Conservation (phyloP, 805 yeast species). For the Candida montana region DNA sequence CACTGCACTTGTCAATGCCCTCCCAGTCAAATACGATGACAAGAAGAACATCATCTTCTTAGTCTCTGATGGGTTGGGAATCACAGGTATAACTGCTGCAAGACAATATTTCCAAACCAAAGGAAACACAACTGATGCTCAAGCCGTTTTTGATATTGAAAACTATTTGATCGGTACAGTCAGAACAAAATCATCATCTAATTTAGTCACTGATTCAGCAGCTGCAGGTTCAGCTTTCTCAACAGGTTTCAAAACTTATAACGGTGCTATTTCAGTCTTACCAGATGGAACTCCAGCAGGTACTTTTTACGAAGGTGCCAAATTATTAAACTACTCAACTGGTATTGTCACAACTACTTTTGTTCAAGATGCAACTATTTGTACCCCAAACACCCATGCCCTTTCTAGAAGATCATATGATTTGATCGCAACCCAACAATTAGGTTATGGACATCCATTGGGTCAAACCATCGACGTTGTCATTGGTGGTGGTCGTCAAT, state of each 20-base stretch:
- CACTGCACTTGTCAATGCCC: constrained; percentile 20
- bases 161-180: constrained; percentile 71
- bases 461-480: constrained; percentile 78
- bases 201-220: constrained; percentile 86
- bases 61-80: constrained; percentile 93
- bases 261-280: constrained; percentile 88
- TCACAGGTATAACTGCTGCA: constrained; percentile 75
- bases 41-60: constrained; percentile 79
- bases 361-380: constrained; percentile 92
- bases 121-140: constrained; percentile 41
- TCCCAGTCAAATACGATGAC: constrained; percentile 22
- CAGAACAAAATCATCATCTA: constrained; percentile 73
- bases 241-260: constrained; percentile 75
- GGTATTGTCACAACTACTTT: constrained; percentile 91
- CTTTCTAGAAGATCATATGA: constrained; percentile 70
- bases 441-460: constrained; percentile 67
- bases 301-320: constrained; percentile 82
- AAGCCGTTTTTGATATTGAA: constrained; percentile 58
- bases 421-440: constrained; percentile 77
- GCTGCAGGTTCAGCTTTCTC: constrained; percentile 95
- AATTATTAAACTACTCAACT: constrained; percentile 70
- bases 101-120: constrained; percentile 63
- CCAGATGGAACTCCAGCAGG: constrained; percentile 69
- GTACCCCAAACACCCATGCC: constrained; percentile 78
- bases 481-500: constrained; percentile 89